Conservation (phyloP, 106 monocot genomes). For the Phalaenopsis aphrodite region DNA sequence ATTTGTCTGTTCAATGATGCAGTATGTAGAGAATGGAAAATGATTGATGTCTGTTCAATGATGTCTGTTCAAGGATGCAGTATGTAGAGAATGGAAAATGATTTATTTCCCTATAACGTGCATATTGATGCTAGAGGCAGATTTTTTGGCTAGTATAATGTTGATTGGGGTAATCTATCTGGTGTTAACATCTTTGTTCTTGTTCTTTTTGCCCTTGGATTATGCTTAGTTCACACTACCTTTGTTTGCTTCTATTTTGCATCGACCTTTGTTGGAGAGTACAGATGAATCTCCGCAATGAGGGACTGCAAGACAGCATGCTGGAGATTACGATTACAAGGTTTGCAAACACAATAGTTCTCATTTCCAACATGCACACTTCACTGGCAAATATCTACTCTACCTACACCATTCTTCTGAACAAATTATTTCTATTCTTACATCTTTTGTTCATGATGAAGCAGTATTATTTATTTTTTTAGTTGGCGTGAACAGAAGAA, state of each 20-base stretch:
- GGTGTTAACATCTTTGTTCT: not conserved
- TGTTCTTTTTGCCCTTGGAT: not conserved
- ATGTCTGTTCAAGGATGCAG: constrained; percentile 3
- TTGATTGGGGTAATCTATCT: not conserved
- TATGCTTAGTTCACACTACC: not conserved
- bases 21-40: not conserved
- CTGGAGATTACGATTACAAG: not conserved
- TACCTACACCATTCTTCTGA: not conserved
- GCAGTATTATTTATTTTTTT: not conserved
- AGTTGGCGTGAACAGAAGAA: not conserved
- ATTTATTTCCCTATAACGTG: not conserved
- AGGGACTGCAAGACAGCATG: not conserved
- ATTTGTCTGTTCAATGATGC: not conserved
- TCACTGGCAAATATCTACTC: not conserved
- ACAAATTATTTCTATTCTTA: not conserved
- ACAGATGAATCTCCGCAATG: not conserved
- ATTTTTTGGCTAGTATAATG: not conserved
- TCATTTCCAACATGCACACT: not conserved
- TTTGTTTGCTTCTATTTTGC: not conserved
- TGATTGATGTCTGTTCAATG: not conserved
- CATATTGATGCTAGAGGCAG: not conserved
- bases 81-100: not conserved
- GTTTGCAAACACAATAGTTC: not conserved
- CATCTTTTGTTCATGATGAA: not conserved
- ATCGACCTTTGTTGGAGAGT: not conserved